Evolutionary conservation across 768 basidiomycete genomes (phyloP), one percentile per base, ranked within the genome.

Genomic region (Collybiopsis confluens): DNA sequence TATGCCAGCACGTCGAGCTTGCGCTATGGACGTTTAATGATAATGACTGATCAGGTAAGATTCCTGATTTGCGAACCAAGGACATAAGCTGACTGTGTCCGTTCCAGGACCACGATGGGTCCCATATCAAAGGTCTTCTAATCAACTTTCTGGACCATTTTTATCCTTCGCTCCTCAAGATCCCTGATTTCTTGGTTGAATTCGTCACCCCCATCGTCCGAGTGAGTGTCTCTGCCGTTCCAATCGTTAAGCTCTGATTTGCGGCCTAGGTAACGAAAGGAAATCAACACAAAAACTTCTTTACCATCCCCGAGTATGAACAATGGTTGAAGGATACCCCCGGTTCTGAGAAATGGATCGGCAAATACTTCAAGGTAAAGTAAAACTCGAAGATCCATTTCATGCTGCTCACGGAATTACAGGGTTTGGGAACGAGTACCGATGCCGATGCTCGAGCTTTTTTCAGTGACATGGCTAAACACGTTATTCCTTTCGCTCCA

Each of bases 121-220:
- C 97, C n/a, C 97, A 99, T 72, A 99, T 99, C 74, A 99, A 99
- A 70, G 97, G 97, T n/a, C 81, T 98, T 7, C 78, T 99, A 45
- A 95, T 99, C 73, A 99, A 99, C 71, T 98, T 94, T 68, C 73
- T 99, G 56, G 97, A 98, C 63, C 89, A 95, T 66, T 98, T 94
- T 69, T 98, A 88, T 69, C 97, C 97, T 0, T 97, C 96, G 1
- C 75, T 99, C 20, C 78, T 99, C 54, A 92, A 86, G 66, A 70
- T 97, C 16, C 88, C 92, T 1, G 85, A 88, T 55, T 99, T 99
- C 72, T 73, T 99, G 46, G 91, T 98, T 35, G 97, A 99, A 65
- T 99, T 99, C 67, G 91, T 99, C 37, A 99, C 97, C 0, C 97
- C 97, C 2, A 98, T 99, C 64, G 94, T 98, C 56, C 85, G 94